These are phyloP conservation scores for Erucastrum elatum DNA, from an alignment of 345 rosid species.

Conservation along the genomic window DNA sequence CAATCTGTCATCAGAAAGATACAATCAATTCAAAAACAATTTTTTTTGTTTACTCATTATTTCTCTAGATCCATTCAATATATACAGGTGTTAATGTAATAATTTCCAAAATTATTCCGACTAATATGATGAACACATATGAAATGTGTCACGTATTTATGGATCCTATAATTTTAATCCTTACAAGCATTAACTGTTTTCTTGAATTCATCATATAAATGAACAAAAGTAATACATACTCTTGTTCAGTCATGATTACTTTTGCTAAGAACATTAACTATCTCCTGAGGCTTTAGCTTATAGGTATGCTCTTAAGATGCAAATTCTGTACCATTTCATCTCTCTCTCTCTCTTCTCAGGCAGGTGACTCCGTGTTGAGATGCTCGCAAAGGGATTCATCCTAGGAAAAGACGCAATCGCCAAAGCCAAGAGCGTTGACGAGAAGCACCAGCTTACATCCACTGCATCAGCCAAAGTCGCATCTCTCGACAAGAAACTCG, in stretches of 20 bases:
- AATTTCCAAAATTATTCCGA: background rate
- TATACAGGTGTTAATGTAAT: background rate
- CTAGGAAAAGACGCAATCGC: constrained; percentile 86
- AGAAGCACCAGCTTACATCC: constrained; percentile 85
- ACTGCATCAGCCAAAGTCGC: constrained; percentile 90
- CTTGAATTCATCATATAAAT: background rate
- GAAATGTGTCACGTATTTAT: background rate
- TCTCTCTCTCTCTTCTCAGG: constrained; percentile 43
- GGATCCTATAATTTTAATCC: background rate
- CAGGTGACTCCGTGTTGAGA: constrained; percentile 62
- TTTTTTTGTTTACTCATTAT: background rate
- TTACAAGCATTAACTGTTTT: background rate
- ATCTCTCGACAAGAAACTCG: constrained; percentile 80
- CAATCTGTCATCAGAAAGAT: background rate
- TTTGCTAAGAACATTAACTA: constrained; percentile 33
- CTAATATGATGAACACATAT: background rate
- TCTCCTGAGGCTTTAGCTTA: constrained; percentile 69
- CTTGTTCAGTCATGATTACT: too few species aligned
- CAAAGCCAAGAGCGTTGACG: constrained; percentile 85
- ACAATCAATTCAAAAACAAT: background rate
- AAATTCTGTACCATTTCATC: constrained; percentile 2
- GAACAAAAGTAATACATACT: background rate
- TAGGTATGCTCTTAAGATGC: constrained; percentile 45
- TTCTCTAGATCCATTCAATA: background rate
- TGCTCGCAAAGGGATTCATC: constrained; percentile 92